These are phyloP conservation scores for Bretschneidera sinensis DNA, from an alignment of 345 rosid genomes.

Conservation along the genomic window DNA sequence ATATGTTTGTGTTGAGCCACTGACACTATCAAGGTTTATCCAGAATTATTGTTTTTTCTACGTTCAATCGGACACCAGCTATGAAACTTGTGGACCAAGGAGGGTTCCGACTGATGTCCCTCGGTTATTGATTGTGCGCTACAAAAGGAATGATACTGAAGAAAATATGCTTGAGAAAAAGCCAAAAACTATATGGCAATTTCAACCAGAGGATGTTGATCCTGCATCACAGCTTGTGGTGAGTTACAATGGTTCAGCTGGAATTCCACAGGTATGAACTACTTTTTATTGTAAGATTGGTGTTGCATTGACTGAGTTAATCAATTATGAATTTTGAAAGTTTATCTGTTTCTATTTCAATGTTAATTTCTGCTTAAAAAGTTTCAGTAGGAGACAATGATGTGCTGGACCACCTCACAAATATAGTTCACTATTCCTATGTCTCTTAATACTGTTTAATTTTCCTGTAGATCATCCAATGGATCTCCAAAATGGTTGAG, in stretches of 20 bases:
- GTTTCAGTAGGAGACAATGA: not conserved
- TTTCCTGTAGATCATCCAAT: slow-evolving; percentile 53
- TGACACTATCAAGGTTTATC: slow-evolving; percentile 14
- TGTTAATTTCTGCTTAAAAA: not conserved
- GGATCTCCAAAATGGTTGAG: slow-evolving; percentile 71
- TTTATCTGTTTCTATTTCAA: not conserved
- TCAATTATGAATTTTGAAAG: not conserved
- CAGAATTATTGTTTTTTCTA: slow-evolving; percentile 91
- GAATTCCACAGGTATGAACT: slow-evolving; percentile 55
- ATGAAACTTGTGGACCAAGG: slow-evolving; percentile 91
- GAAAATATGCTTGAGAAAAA: slow-evolving; percentile 39
- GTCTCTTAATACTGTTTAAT: slow-evolving; percentile 9
- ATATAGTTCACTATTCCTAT: not conserved
- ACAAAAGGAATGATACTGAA: slow-evolving; percentile 64
- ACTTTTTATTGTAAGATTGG: not conserved
- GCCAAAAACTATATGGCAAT: slow-evolving; percentile 50
- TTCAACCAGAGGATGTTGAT: slow-evolving; percentile 56
- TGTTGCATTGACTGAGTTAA: not conserved
- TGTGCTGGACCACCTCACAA: not conserved
- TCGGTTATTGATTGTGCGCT: slow-evolving; percentile 69
- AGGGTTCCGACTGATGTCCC: slow-evolving; percentile 67
- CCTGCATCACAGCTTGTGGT: slow-evolving; percentile 91
- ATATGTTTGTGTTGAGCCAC: not conserved
- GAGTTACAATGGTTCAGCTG: slow-evolving; percentile 68
- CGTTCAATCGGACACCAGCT: slow-evolving; percentile 71